A percentile compares a stretch with the other conserved stretches of the same genome.
Conservation (phyloP, 208 protist genomes). For the Wallacemonas collosoma region DNA sequence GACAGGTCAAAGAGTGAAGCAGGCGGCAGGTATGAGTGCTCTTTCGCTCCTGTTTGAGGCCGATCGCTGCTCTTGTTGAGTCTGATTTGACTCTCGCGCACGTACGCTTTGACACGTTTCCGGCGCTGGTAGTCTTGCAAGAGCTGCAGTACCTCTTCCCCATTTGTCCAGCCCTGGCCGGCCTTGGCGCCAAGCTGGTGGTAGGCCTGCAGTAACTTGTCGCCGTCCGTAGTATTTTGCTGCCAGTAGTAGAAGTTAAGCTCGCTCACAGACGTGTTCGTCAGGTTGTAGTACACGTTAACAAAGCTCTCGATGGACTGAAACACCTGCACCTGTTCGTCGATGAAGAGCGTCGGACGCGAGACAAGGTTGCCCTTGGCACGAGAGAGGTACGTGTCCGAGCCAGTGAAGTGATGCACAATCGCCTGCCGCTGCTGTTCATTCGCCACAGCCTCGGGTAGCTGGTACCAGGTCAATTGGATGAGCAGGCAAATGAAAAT, state of each 20-base stretch:
- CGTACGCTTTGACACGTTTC: conserved; percentile 16
- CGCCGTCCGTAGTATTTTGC: background rate
- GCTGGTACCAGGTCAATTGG: conserved; percentile 37
- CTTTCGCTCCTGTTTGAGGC: too few relatives aligned
- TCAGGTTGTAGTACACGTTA: conserved; percentile 44
- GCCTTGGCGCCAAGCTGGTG: background rate
- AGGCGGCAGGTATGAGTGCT: background rate
- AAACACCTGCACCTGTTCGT: conserved; percentile 38
- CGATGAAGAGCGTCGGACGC: conserved; percentile 44
- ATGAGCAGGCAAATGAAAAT: conserved; percentile 41
- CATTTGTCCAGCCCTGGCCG: conserved; percentile 2
- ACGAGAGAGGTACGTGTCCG: conserved; percentile 39
- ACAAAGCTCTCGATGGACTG: conserved; percentile 47
- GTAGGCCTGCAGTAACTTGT: conserved; percentile 11
- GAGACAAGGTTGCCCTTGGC: conserved; percentile 56
- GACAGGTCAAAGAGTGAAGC: conserved; percentile 4
- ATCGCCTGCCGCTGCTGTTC: conserved; percentile 48
- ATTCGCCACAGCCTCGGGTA: conserved; percentile 38
- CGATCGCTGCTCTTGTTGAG: too few relatives aligned
- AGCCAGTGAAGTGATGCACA: conserved; percentile 44
- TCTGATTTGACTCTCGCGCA: background rate
- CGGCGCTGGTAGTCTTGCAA: conserved; percentile 14
- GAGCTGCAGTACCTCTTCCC: conserved; percentile 11
- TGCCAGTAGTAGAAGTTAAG: conserved; percentile 49
- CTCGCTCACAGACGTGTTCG: conserved; percentile 44